Conservation (phyloP, 2,329 filamentous ascomycete genomes). For the Hortaea sp. region DNA sequence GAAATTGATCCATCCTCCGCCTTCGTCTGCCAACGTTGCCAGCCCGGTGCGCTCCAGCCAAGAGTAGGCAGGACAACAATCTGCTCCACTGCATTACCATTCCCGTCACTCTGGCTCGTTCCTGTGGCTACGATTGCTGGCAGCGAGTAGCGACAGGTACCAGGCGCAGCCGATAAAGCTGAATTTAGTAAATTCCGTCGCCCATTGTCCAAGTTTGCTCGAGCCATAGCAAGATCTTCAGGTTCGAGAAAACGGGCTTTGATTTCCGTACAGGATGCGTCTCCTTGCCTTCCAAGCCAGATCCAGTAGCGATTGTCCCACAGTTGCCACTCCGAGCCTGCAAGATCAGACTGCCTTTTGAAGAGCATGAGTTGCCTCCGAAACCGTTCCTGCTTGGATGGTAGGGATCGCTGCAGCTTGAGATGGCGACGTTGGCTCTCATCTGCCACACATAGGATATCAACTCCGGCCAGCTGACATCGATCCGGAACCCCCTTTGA, state of each 20-base stretch:
- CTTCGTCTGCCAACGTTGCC: conserved; percentile 1
- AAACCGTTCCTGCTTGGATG: background rate
- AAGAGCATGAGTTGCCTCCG: background rate
- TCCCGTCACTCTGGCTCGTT: background rate
- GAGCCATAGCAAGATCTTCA: background rate
- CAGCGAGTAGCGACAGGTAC: conserved; percentile 31
- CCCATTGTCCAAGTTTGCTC: conserved; percentile 5
- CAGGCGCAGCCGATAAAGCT: conserved; percentile 19
- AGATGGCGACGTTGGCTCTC: background rate
- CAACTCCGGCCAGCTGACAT: too few species aligned
- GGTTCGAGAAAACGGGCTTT: background rate
- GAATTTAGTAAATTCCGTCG: background rate
- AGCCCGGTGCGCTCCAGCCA: conserved; percentile 10
- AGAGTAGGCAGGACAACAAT: conserved; percentile 24
- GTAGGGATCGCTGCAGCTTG: background rate
- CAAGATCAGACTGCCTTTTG: background rate
- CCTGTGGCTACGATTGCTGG: conserved; percentile 18
- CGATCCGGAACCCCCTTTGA: too few species aligned
- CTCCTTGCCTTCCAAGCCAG: conserved; percentile 23
- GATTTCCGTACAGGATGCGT: background rate
- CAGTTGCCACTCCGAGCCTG: conserved; percentile 28
- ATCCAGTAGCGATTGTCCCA: conserved; percentile 51
- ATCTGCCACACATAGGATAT: background rate
- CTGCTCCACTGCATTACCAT: conserved; percentile 2
- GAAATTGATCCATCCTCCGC: conserved; percentile 3